Base-by-base conservation (phyloP, 257 asterid genomes). In the Plantago elongata region DNA sequence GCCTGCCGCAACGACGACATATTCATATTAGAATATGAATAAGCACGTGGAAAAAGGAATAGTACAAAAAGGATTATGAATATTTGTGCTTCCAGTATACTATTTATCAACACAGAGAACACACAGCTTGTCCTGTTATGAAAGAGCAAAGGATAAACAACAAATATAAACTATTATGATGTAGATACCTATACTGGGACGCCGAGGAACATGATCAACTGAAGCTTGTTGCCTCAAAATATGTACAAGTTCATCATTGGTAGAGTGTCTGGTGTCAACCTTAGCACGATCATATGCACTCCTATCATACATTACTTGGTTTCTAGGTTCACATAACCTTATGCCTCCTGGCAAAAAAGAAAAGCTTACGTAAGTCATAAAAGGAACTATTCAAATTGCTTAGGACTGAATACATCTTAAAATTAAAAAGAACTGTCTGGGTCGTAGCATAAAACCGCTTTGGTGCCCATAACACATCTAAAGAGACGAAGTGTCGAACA, bases 211-310 rank as follows among this genome's bases (percentile, higher is more conserved):
- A 69, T 70, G 79, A 64, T 68, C 57, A 50, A 47, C 52, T 62
- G 79, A 68, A 46, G 84, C 88, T 78, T 84, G 90, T 65, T 77
- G 88, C 75, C 94, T 84, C 77, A 87, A 80, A 63, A 84, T 66
- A 54, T 77, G 85, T 59, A 84, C 73, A 74, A 87, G 93, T 74
- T 84, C 95, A 54, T 70, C 66, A 22, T 78, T 79, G 45, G 84
- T 66, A 11, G 84, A 78, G 65, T 75, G 60, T 13, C 66, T n/a
- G 69, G 55, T 66, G 68, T 75, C 71, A 51, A 66, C 72, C 64
- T 69, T 69, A 54, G 40, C 54, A 46, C 18, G 74, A 68, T 51
- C 76, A 68, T 71, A 48, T 63, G 69, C 63, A 61, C 62, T 77
- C 58, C 81, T 75, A 67, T 73, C 64, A 67, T 64, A 69, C 55